Evolutionary conservation across 2,329 filamentous ascomycete species (phyloP).

Genomic region (Scytalidium sp.): DNA sequence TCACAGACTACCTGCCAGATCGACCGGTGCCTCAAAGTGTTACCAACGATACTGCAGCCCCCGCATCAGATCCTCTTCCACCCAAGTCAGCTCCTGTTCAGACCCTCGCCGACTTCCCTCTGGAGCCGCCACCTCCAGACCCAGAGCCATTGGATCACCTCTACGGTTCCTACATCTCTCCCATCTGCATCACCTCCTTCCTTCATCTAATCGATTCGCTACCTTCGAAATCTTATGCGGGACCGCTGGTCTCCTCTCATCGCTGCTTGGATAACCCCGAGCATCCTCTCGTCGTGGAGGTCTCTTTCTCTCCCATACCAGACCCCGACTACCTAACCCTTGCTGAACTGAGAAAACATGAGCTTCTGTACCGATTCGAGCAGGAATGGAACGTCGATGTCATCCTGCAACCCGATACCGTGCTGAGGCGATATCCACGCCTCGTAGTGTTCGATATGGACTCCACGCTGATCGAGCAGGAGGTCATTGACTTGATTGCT

Average conservation of each 20-base stretch:
- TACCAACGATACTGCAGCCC: not conserved
- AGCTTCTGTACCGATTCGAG: slow-evolving; percentile 81
- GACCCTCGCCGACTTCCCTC: slow-evolving; percentile 55
- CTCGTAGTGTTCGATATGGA: slow-evolving; percentile 99
- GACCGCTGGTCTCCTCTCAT: slow-evolving; percentile 56
- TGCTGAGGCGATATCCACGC: slow-evolving; percentile 77
- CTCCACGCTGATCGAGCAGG: slow-evolving; percentile 92
- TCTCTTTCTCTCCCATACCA: slow-evolving; percentile 60
- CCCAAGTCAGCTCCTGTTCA: slow-evolving; percentile 54
- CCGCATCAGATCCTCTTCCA: slow-evolving; percentile 18
- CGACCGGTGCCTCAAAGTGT: slow-evolving; percentile 29
- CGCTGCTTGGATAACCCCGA: slow-evolving; percentile 60
- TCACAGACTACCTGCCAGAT: slow-evolving; percentile 32
- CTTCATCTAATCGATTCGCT: slow-evolving; percentile 64
- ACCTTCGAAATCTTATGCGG: slow-evolving; percentile 48
- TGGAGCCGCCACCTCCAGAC: slow-evolving; percentile 53
- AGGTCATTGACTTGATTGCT: slow-evolving; percentile 95
- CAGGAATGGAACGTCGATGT: slow-evolving; percentile 87
- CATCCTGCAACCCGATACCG: slow-evolving; percentile 68
- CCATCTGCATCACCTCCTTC: slow-evolving; percentile 63
- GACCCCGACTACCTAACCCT: slow-evolving; percentile 62
- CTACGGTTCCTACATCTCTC: slow-evolving; percentile 64
- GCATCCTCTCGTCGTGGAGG: slow-evolving; percentile 63
- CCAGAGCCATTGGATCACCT: slow-evolving; percentile 60
- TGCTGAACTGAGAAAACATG: slow-evolving; percentile 72